These are phyloP conservation scores for Lolium perenne DNA, from an alignment of 176 grass and related monocot genomes.

Conservation along the genomic window DNA sequence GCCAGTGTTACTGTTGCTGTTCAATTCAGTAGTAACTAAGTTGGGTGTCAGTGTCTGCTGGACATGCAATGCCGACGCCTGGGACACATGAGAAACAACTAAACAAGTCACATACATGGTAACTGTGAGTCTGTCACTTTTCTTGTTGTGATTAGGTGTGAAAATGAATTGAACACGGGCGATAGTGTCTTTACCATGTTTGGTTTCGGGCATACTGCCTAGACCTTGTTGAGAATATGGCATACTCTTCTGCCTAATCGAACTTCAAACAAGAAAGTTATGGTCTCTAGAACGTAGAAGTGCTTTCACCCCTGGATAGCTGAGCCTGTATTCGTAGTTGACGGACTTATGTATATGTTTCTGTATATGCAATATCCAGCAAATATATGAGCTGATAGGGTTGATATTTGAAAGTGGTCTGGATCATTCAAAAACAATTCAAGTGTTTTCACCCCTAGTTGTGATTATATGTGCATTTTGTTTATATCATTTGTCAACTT, in stretches of 20 bases:
- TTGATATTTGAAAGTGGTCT: background rate
- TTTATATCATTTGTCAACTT: background rate
- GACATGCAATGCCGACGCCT: background rate
- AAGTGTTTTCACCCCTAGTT: background rate
- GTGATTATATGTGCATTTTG: background rate
- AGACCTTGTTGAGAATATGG: background rate
- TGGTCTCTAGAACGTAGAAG: background rate
- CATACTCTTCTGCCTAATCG: background rate
- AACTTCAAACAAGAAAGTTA: background rate
- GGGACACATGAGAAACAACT: background rate
- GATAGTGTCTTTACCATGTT: background rate
- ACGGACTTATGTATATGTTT: background rate
- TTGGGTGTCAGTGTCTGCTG: background rate
- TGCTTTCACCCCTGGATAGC: background rate
- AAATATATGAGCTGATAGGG: background rate
- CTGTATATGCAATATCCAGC: background rate
- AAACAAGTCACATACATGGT: no score
- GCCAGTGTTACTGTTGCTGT: background rate
- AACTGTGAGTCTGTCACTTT: no score
- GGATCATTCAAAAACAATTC: background rate
- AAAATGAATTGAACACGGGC: no score
- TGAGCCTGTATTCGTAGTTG: background rate
- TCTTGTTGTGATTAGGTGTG: no score
- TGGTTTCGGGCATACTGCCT: background rate
- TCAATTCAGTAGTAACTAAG: background rate